Evolutionary conservation across 1,139 yeast genomes (phyloP).

Genomic region (Yamadazyma membranifaciens): DNA sequence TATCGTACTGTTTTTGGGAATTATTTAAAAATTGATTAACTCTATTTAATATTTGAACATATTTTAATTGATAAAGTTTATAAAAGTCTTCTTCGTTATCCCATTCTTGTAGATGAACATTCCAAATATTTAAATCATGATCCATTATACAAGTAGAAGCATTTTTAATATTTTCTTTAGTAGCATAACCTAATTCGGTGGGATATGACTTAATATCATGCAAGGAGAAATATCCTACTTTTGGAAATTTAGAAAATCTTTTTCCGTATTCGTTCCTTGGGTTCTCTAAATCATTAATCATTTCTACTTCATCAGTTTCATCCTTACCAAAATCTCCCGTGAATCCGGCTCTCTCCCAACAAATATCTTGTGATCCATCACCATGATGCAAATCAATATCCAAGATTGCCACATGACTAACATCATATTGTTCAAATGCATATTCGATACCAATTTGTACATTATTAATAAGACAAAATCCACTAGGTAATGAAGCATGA

Average conservation of each 20-base stretch:
- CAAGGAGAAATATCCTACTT: slow-evolving; percentile 78
- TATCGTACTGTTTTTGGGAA: slow-evolving; percentile 46
- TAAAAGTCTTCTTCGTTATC: slow-evolving; percentile 63
- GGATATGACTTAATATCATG: slow-evolving; percentile 90
- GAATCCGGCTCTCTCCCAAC: slow-evolving; percentile 77
- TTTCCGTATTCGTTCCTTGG: slow-evolving; percentile 56
- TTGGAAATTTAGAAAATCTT: slow-evolving; percentile 53
- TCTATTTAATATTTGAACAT: slow-evolving; percentile 60
- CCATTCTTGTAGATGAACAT: slow-evolving; percentile 75
- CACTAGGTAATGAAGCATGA: slow-evolving; percentile 81
- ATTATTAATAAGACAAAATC: slow-evolving; percentile 82
- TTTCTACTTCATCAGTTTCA: slow-evolving; percentile 35
- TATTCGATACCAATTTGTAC: slow-evolving; percentile 83
- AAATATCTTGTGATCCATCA: slow-evolving; percentile 88
- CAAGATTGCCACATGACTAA: slow-evolving; percentile 78
- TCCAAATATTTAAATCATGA: slow-evolving; percentile 82
- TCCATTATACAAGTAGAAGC: slow-evolving; percentile 82
- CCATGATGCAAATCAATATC: slow-evolving; percentile 91
- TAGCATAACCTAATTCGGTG: slow-evolving; percentile 76
- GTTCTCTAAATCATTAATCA: slow-evolving; percentile 23
- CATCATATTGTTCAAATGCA: slow-evolving; percentile 60
- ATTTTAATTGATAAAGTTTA: slow-evolving; percentile 58
- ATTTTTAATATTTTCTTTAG: slow-evolving; percentile 66
- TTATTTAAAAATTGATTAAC: slow-evolving; percentile 66
- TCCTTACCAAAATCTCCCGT: slow-evolving; percentile 50